phyloP scores from a whole-genome alignment of 164 flowering plant genomes.

The Annona squamosa region DNA sequence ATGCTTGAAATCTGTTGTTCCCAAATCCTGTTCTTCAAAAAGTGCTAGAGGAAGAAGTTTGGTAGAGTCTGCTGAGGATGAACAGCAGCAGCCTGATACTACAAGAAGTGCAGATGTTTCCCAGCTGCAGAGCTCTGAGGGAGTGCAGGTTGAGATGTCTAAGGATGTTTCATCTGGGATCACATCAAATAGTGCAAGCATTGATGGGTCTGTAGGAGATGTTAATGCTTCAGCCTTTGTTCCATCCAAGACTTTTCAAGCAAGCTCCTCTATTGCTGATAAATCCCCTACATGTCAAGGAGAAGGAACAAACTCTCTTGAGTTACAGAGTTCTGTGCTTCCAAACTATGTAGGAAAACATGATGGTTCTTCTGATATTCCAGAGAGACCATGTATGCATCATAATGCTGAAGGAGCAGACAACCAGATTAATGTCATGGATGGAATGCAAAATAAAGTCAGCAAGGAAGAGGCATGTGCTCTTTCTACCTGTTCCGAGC shows the following conservation, averaged over 20 bases:
- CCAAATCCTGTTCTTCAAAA: conserved; percentile 12
- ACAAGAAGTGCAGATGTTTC: conserved; percentile 8
- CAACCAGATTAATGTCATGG: conserved; percentile 4
- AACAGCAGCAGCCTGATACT: conserved; percentile 10
- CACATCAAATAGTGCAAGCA: conserved; percentile 3
- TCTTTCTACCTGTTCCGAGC: conserved; percentile 17
- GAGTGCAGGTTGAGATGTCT: conserved; percentile 6
- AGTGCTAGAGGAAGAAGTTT: conserved; percentile 7
- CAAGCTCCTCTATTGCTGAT: conserved; percentile 2
- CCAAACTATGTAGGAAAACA: background rate
- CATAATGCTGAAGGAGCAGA: conserved; percentile 18
- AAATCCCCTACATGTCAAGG: conserved; percentile 10
- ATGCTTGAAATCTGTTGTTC: conserved; percentile 13
- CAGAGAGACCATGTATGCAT: conserved; percentile 14
- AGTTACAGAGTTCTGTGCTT: background rate
- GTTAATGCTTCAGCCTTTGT: conserved; percentile 3
- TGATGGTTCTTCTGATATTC: conserved; percentile 7
- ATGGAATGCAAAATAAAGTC: conserved; percentile 16
- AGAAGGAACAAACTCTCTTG: conserved; percentile 3
- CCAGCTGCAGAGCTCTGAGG: background rate
- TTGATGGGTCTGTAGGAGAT: conserved; percentile 7
- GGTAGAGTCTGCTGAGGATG: conserved; percentile 17
- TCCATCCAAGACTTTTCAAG: conserved; percentile 8
- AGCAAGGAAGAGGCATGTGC: conserved; percentile 12
- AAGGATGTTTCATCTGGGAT: conserved; percentile 1